phyloP scores from a whole-genome alignment of 2,329 filamentous ascomycete species.

The Fusarium citri region DNA sequence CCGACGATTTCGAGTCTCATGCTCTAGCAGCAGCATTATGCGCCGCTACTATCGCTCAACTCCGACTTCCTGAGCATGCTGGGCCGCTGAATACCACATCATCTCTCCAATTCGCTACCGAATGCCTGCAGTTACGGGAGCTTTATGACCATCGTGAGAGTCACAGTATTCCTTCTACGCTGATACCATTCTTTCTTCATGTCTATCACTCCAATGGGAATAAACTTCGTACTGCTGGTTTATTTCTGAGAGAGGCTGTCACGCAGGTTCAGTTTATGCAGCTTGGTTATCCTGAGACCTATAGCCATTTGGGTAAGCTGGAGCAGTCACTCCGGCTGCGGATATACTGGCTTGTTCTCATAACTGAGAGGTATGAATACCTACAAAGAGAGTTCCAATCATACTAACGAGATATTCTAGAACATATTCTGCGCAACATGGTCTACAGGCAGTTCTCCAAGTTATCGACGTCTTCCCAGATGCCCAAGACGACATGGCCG shows the following conservation, averaged over 20 bases:
- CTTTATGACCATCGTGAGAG: slow-evolving; percentile 44
- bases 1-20: slow-evolving; percentile 38
- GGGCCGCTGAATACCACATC: slow-evolving; percentile 20
- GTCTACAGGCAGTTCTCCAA: slow-evolving; percentile 38
- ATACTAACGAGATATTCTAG: slow-evolving; percentile 5
- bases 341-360: slow-evolving; percentile 44
- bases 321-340: slow-evolving; percentile 40
- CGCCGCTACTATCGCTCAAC: slow-evolving; percentile 45
- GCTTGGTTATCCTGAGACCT: slow-evolving; percentile 38
- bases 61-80: slow-evolving; percentile 43
- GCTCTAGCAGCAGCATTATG: slow-evolving; percentile 44
- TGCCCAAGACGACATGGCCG: slow-evolving; percentile 29
- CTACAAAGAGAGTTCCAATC: fast-evolving
- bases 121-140: slow-evolving; percentile 35
- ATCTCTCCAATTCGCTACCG: slow-evolving; percentile 31
- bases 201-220: slow-evolving; percentile 46
- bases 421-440: slow-evolving; percentile 42
- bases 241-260: slow-evolving; percentile 42
- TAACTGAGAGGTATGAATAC: slow-evolving; percentile 33
- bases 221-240: slow-evolving; percentile 44
- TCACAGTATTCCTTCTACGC: slow-evolving; percentile 29
- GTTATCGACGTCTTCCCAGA: slow-evolving; percentile 41
- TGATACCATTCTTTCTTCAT: slow-evolving; percentile 47
- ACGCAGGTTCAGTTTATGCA: slow-evolving; percentile 42
- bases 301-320: slow-evolving; percentile 15